phyloP scores from a whole-genome alignment of 1,284 basidiomycete species.

The Fistulina hepatica region DNA sequence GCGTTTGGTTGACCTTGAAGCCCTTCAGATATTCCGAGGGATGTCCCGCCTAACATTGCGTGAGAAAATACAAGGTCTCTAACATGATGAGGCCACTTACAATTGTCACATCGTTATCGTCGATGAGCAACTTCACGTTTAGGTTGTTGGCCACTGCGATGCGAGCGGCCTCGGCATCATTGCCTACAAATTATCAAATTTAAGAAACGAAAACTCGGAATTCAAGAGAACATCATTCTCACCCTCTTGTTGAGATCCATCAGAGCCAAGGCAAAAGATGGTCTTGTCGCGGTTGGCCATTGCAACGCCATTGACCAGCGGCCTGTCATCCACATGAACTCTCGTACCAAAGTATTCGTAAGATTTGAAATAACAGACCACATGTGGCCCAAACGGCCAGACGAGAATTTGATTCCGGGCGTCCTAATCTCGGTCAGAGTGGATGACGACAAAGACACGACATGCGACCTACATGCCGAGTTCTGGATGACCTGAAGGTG shows the following conservation, averaged over 20 bases:
- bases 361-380: conserved; percentile 33
- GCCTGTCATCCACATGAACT: conserved; percentile 26
- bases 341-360: conserved; percentile 2
- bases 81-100: conserved; percentile 23
- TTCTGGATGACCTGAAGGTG: conserved; percentile 79
- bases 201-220: too few species aligned
- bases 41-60: conserved; percentile 47
- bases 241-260: conserved; percentile 83
- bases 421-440: conserved; percentile 29
- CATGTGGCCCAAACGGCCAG: conserved; percentile 75
- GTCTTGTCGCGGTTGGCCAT: conserved; percentile 67
- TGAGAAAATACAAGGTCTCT: too few species aligned
- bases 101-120: conserved; percentile 83
- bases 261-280: conserved; percentile 77
- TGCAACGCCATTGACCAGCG: conserved; percentile 71
- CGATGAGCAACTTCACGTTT: conserved; percentile 76
- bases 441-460: not conserved
- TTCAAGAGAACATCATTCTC: too few species aligned
- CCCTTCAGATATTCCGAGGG: conserved; percentile 76
- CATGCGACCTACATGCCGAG: conserved; percentile 44
- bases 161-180: conserved; percentile 80
- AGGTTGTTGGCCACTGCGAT: conserved; percentile 72
- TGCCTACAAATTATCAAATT: too few species aligned
- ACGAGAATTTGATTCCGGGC: conserved; percentile 80
- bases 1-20: conserved; percentile 58